Percentiles rank a stretch among this genome's conserved stretches.
Conservation (phyloP, 2,329 filamentous ascomycete species). For the Pseudogymnoascus sp. region DNA sequence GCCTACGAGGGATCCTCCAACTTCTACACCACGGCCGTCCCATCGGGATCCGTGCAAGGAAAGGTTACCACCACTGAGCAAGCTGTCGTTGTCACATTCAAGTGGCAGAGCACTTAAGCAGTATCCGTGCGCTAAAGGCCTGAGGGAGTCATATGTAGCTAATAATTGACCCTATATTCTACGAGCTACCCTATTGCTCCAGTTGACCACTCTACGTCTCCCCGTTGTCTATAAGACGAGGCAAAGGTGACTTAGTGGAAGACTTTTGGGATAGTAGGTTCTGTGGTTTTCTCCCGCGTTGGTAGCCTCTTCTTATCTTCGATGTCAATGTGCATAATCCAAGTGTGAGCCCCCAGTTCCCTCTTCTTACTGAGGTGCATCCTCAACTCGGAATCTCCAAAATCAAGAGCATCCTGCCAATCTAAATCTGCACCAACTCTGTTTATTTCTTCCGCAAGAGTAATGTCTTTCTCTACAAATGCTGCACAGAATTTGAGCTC, state of each 20-base stretch:
- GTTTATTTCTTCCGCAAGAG: too few relatives aligned
- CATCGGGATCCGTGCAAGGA: constrained; percentile 25
- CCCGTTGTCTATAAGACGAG: not conserved
- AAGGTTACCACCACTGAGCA: constrained; percentile 23
- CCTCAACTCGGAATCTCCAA: not conserved
- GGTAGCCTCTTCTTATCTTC: too few relatives aligned
- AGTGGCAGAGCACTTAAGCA: constrained; percentile 21
- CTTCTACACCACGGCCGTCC: constrained; percentile 28
- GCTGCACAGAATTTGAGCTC: too few relatives aligned
- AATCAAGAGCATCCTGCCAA: too few relatives aligned
- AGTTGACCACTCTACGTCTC: not conserved
- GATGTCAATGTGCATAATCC: too few relatives aligned
- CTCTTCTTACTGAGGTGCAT: not conserved
- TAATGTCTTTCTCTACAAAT: too few relatives aligned
- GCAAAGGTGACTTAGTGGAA: not conserved
- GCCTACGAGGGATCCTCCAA: constrained; percentile 21
- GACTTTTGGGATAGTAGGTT: not conserved
- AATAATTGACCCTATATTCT: not conserved
- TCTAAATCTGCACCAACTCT: too few relatives aligned
- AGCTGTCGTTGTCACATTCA: constrained; percentile 24
- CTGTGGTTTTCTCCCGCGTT: not conserved
- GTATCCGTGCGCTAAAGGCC: not conserved
- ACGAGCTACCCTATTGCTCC: not conserved
- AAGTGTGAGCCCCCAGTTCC: not conserved
- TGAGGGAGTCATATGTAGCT: not conserved